These are phyloP conservation scores for Crithidia acanthocephali DNA, from an alignment of 208 protist species.

Conservation along the genomic window DNA sequence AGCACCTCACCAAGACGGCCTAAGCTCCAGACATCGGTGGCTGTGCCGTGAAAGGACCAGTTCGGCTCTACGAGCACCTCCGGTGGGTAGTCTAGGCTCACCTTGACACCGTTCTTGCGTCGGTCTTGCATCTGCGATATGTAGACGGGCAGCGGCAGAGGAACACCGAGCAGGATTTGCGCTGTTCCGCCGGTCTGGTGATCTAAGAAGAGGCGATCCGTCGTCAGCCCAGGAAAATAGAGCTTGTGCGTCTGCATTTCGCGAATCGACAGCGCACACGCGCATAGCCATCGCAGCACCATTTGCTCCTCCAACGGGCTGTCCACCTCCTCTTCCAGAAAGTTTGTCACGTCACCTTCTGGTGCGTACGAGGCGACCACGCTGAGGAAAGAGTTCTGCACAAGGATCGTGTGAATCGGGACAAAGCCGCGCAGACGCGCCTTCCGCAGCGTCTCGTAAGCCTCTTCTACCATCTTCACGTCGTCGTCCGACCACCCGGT, in stretches of 20 bases:
- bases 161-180: conserved; percentile 57
- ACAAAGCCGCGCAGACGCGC: conserved; percentile 49
- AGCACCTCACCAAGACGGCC: conserved; percentile 56
- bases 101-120: conserved; percentile 40
- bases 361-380: conserved; percentile 64
- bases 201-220: conserved; percentile 64
- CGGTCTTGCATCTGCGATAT: conserved; percentile 54
- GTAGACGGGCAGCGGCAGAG: conserved; percentile 65
- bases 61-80: conserved; percentile 48
- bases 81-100: conserved; percentile 77
- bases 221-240: conserved; percentile 64
- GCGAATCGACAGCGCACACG: conserved; percentile 53
- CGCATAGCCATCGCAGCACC: conserved; percentile 60
- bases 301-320: conserved; percentile 44
- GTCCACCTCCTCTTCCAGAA: conserved; percentile 59
- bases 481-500: conserved; percentile 45
- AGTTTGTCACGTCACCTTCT: conserved; percentile 56
- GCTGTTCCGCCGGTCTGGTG: conserved; percentile 29
- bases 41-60: conserved; percentile 44
- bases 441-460: conserved; percentile 50
- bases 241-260: conserved; percentile 40
- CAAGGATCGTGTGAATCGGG: conserved; percentile 52
- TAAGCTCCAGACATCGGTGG: conserved; percentile 84
- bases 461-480: conserved; percentile 30
- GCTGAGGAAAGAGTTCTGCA: conserved; percentile 75